Percentiles rank a stretch among this genome's conserved stretches.
These are phyloP conservation scores for Tremella yokohamensis DNA, from an alignment of 768 basidiomycete species.

Conservation along the genomic window DNA sequence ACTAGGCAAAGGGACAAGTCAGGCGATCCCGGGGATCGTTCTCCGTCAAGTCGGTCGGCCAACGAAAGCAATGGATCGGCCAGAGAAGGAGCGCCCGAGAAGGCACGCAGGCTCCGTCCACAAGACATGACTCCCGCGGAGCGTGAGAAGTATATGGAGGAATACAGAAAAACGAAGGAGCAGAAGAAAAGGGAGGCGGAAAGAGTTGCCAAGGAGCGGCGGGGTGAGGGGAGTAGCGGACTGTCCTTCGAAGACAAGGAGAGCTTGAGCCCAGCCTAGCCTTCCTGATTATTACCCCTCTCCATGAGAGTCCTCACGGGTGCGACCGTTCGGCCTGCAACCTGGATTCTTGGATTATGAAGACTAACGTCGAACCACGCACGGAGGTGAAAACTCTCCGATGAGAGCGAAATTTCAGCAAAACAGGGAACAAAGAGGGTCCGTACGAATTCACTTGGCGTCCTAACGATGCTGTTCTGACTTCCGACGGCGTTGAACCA, in stretches of 20 bases:
- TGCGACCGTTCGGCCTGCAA: too few relatives aligned
- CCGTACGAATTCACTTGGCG: too few relatives aligned
- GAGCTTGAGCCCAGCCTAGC: background rate
- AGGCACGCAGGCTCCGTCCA: background rate
- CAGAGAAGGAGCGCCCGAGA: background rate
- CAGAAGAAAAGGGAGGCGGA: conserved; percentile 12
- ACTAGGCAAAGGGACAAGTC: background rate
- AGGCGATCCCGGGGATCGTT: background rate
- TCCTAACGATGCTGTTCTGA: too few relatives aligned
- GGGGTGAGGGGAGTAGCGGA: conserved; percentile 28
- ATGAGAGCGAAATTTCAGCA: too few relatives aligned
- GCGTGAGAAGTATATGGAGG: conserved; percentile 12
- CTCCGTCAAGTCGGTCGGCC: too few relatives aligned
- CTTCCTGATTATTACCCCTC: too few relatives aligned
- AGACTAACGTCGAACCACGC: too few relatives aligned
- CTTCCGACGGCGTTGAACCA: too few relatives aligned
- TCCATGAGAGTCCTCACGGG: too few relatives aligned
- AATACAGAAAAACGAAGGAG: conserved; percentile 15
- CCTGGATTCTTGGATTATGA: too few relatives aligned
- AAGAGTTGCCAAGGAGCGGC: conserved; percentile 6
- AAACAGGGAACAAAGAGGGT: too few relatives aligned
- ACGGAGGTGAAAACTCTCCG: too few relatives aligned
- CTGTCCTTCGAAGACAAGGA: conserved; percentile 25
- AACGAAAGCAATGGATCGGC: background rate
- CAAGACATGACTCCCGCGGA: conserved; percentile 1